phyloP scores from a whole-genome alignment of 257 asterid genomes.

The Leptodermis oblonga region DNA sequence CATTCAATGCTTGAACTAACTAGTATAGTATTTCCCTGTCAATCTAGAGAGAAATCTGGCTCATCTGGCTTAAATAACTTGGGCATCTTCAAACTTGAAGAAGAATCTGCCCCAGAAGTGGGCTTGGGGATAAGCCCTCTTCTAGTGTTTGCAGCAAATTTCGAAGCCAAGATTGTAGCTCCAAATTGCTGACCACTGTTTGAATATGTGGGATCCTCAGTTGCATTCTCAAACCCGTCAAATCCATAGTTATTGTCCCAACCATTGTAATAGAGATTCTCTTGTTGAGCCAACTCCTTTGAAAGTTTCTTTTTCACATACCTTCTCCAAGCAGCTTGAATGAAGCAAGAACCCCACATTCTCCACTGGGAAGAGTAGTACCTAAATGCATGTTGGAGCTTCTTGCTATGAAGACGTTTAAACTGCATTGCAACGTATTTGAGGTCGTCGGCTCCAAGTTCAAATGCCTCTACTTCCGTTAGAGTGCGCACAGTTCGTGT shows the following conservation, averaged over 20 bases:
- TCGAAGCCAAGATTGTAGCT: constrained; percentile 69
- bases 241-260: background rate
- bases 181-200: constrained; percentile 45
- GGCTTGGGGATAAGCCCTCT: constrained; percentile 45
- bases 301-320: constrained; percentile 52
- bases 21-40: constrained; percentile 14
- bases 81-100: constrained; percentile 82
- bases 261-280: constrained; percentile 29
- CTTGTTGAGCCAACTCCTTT: constrained; percentile 49
- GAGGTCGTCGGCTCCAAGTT: constrained; percentile 89
- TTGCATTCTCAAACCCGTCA: constrained; percentile 14
- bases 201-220: constrained; percentile 12
- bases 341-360: constrained; percentile 83
- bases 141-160: constrained; percentile 70
- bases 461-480: constrained; percentile 86
- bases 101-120: constrained; percentile 34
- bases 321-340: constrained; percentile 85
- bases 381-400: constrained; percentile 84
- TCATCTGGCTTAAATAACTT: constrained; percentile 77
- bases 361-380: constrained; percentile 94
- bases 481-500: constrained; percentile 72
- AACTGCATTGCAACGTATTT: constrained; percentile 76
- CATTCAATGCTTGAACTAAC: constrained; percentile 15
- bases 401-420: constrained; percentile 84
- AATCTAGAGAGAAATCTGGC: constrained; percentile 69